Conservation (phyloP, 1,284 basidiomycete genomes). For the Psilocybe mexicana region DNA sequence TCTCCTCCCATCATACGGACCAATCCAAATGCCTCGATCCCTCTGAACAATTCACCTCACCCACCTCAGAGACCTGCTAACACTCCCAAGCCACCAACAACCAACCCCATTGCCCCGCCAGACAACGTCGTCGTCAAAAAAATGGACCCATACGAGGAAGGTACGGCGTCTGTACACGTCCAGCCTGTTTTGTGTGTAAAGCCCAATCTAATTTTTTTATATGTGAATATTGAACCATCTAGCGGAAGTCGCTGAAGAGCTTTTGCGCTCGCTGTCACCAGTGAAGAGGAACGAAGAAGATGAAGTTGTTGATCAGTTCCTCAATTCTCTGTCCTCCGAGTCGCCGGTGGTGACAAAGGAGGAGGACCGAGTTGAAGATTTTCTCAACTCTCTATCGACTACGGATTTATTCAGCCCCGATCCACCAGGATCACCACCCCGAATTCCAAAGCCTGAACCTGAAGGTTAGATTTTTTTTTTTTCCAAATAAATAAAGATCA, state of each 20-base stretch:
- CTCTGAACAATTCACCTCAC: no score
- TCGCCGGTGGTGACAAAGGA: not conserved
- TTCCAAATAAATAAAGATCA: no score
- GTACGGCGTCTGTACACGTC: conserved; percentile 1
- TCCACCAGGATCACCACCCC: not conserved
- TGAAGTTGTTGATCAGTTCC: conserved; percentile 11
- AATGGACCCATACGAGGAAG: conserved; percentile 28
- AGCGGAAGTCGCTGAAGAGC: conserved; percentile 15
- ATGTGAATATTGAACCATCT: not conserved
- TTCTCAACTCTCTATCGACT: no score
- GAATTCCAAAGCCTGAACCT: no score
- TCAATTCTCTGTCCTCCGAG: conserved; percentile 8
- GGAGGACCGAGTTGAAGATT: not conserved
- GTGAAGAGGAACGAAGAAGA: conserved; percentile 2
- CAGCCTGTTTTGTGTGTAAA: no score
- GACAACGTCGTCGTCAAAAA: conserved; percentile 13
- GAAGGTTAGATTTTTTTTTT: no score
- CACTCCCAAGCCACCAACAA: no score
- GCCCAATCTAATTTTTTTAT: not conserved
- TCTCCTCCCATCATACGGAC: no score
- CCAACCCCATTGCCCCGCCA: not conserved
- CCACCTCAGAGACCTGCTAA: no score
- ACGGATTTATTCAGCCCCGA: no score
- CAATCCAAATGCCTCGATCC: no score
- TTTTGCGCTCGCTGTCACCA: conserved; percentile 12